Percentiles rank a stretch among this genome's conserved stretches.
These are phyloP conservation scores for Coemansia sp. DNA, from an alignment of 192 early-diverging fungal species.

Conservation along the genomic window DNA sequence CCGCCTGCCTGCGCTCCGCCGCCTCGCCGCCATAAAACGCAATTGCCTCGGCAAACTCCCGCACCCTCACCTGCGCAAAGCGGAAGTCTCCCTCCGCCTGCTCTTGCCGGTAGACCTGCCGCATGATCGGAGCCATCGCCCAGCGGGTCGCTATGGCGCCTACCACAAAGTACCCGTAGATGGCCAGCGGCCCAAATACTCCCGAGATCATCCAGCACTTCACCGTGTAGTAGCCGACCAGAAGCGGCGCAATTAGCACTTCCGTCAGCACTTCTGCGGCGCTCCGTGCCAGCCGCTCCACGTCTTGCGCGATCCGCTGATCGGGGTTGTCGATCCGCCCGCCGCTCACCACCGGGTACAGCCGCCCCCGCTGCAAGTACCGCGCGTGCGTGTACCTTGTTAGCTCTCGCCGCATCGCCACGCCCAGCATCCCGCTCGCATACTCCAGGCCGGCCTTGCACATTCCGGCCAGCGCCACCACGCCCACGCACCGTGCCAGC, in stretches of 20 bases:
- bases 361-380: constrained; percentile 59
- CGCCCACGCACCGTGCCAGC: constrained; percentile 51
- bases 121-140: constrained; percentile 74
- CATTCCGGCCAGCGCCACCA: constrained; percentile 61
- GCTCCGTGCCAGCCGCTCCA: constrained; percentile 66
- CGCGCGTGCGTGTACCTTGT: constrained; percentile 61
- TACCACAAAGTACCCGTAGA: constrained; percentile 70
- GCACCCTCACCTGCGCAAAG: constrained; percentile 68
- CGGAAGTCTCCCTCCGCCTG: constrained; percentile 80
- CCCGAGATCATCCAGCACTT: constrained; percentile 67
- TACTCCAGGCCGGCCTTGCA: constrained; percentile 62
- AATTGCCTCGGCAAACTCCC: constrained; percentile 75
- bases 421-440: constrained; percentile 59
- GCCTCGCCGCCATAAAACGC: constrained; percentile 78
- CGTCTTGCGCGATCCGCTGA: constrained; percentile 87
- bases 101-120: constrained; percentile 71
- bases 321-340: constrained; percentile 77
- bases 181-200: constrained; percentile 63
- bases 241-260: constrained; percentile 67
- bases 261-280: constrained; percentile 57
- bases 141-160: constrained; percentile 60
- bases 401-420: constrained; percentile 61
- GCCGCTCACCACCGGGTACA: constrained; percentile 60
- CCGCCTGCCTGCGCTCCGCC: constrained; percentile 58
- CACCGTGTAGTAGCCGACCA: constrained; percentile 78